These are phyloP conservation scores for Luffa aegyptiaca DNA, from an alignment of 306 rosid species.

Conservation along the genomic window DNA sequence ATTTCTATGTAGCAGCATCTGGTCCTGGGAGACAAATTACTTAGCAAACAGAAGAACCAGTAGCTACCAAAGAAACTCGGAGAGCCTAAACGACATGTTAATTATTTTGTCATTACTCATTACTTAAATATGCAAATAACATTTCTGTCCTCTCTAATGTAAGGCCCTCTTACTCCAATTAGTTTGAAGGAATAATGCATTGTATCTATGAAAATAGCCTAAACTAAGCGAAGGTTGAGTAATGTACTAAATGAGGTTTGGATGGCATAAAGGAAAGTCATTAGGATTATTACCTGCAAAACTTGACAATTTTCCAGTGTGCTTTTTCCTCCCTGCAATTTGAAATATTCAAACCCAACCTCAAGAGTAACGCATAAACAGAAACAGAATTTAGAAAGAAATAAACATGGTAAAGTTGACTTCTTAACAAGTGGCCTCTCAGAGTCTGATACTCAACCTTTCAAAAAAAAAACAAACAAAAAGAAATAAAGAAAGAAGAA, in stretches of 20 bases:
- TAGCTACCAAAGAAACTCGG: neutral
- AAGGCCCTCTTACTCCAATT: neutral
- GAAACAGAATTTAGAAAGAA: neutral
- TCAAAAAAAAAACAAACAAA: neutral
- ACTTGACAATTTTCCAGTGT: constrained; percentile 89
- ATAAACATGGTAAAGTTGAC: neutral
- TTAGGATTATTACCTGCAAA: constrained; percentile 48
- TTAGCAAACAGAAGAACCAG: neutral
- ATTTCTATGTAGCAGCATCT: neutral
- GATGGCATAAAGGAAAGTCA: neutral
- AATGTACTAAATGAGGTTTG: neutral
- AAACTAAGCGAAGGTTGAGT: neutral
- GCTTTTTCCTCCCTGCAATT: constrained; percentile 82
- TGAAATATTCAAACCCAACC: constrained; percentile 23
- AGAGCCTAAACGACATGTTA: neutral
- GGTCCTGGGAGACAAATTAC: neutral
- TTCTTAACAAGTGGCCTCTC: neutral
- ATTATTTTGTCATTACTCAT: neutral
- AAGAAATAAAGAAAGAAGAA: neutral
- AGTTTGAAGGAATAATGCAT: neutral
- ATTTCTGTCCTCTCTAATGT: neutral
- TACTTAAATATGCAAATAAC: neutral
- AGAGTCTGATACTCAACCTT: neutral
- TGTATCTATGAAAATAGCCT: neutral
- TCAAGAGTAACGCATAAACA: neutral